A percentile compares a stretch with the other conserved stretches of the same genome.
Conservation (phyloP, 2,329 filamentous ascomycete species). For the Fragosphaeria purpurea region DNA sequence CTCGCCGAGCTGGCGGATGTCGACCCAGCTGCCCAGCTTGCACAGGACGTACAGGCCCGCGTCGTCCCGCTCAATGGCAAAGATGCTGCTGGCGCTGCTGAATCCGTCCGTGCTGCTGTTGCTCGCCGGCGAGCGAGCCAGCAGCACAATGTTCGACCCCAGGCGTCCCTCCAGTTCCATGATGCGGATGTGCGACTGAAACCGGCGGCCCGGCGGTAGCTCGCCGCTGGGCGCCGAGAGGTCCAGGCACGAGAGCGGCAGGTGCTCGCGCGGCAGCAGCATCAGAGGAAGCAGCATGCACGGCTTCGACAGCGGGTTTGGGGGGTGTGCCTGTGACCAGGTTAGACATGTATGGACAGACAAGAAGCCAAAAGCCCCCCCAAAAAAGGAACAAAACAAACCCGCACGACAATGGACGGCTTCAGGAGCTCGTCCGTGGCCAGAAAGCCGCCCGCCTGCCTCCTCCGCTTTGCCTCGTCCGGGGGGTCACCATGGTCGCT, state of each 20-base stretch:
- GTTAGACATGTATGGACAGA: background rate
- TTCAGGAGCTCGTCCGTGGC: constrained; percentile 44
- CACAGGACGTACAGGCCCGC: constrained; percentile 56
- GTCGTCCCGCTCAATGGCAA: constrained; percentile 56
- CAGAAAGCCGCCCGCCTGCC: constrained; percentile 11
- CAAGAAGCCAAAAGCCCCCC: too few species aligned
- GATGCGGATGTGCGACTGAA: constrained; percentile 52
- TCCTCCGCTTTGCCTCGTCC: constrained; percentile 14
- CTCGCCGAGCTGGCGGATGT: constrained; percentile 41
- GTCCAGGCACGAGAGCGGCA: constrained; percentile 54
- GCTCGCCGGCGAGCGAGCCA: constrained; percentile 48
- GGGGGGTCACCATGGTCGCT: constrained; percentile 17
- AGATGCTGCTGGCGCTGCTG: constrained; percentile 29
- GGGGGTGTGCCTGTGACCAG: constrained; percentile 41
- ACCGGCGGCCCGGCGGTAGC: constrained; percentile 43
- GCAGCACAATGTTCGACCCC: constrained; percentile 43
- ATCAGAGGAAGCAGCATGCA: constrained; percentile 50
- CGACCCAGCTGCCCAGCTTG: constrained; percentile 57
- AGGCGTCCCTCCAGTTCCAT: constrained; percentile 54
- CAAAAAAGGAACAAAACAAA: constrained; percentile 17
- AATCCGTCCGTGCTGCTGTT: constrained; percentile 4
- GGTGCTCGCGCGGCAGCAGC: constrained; percentile 49
- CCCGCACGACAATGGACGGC: constrained; percentile 42
- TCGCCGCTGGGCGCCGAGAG: constrained; percentile 40
- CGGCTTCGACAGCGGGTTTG: constrained; percentile 41